phyloP scores from a whole-genome alignment of 2,329 filamentous ascomycete genomes.

The Aspergillus thermomutatus region DNA sequence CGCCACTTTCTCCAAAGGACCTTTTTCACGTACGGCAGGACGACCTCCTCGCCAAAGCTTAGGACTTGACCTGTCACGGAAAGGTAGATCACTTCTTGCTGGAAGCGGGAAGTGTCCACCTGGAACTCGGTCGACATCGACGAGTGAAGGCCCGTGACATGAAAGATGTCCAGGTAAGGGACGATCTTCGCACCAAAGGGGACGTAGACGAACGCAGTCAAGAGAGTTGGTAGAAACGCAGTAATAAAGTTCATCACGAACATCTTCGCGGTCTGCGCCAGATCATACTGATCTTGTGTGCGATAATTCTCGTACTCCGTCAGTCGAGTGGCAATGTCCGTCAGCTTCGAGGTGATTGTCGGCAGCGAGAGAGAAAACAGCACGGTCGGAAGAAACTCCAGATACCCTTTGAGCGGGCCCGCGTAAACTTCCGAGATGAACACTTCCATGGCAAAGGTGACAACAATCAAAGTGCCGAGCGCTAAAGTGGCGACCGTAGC shows the following conservation, averaged over 20 bases:
- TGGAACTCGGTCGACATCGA: conserved; percentile 59
- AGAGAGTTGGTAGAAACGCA: conserved; percentile 85
- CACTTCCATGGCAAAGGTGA: conserved; percentile 88
- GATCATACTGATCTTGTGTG: conserved; percentile 77
- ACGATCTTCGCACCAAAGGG: conserved; percentile 82
- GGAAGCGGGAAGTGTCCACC: conserved; percentile 78
- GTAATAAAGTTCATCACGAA: conserved; percentile 97
- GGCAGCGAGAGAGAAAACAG: conserved; percentile 81
- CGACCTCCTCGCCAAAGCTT: conserved; percentile 76
- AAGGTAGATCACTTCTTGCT: conserved; percentile 92
- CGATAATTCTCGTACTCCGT: conserved; percentile 90
- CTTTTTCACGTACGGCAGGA: conserved; percentile 82
- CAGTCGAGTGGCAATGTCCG: conserved; percentile 69
- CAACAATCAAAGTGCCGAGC: conserved; percentile 77
- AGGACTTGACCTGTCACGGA: conserved; percentile 92
- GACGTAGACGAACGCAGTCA: conserved; percentile 92
- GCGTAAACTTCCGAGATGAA: conserved; percentile 94
- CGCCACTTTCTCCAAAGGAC: conserved; percentile 69
- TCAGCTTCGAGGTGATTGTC: conserved; percentile 71
- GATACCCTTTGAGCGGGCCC: conserved; percentile 78
- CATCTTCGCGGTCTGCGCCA: conserved; percentile 84
- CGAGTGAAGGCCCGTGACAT: conserved; percentile 46
- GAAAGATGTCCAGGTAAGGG: conserved; percentile 81
- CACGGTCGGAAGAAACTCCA: conserved; percentile 83
- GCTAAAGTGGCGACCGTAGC: conserved; percentile 68